Evolutionary conservation across 306 rosid species (phyloP), one percentile per base, ranked within the genome.

Genomic region (Sophora flavescens): DNA sequence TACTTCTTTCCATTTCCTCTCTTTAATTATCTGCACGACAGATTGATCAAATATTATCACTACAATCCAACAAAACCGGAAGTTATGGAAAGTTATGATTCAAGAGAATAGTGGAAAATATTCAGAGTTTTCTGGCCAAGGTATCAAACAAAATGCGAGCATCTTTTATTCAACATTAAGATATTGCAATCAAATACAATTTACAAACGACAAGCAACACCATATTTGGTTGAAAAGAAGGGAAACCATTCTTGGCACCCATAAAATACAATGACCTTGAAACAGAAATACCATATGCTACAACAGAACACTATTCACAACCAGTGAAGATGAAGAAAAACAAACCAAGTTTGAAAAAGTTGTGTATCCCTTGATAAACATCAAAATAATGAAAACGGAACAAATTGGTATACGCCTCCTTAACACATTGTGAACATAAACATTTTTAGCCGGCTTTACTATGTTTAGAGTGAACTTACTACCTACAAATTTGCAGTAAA

Each of bases 1-100:
- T 59, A 95, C 89, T n/a, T 92, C 96, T 86, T 95, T 95, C 98
- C 98, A 95, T 83, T 79, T 86, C 78, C 89, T 88, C 39, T 95
- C 98, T 62, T 75, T 81, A 53, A 89, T 78, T 70, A 95, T 84
- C 98, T 95, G 92, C 72, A 79, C 67, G 22, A 66, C 72, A 80
- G 57, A 63, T 72, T 53, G 41, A 70, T 48, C 42, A 54, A 57
- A 76, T 63, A 36, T 15, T 26, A 66, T 68, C 66, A 65, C 14
- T 48, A 15, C 66, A 63, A 72, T 44, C 65, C 64, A 77, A 52
- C 5, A 60, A 70, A 28, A 26, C 36, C 57, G 63, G 38, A 76
- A 47, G 63, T 9, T 41, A 15, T 60, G 11, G 68, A 36, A 78
- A 58, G 57, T 10, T 28, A 15, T 74, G 28, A 54, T 32, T 60